phyloP scores from a whole-genome alignment of 2,329 filamentous ascomycete species.

The Chaetothyriales sp. region DNA sequence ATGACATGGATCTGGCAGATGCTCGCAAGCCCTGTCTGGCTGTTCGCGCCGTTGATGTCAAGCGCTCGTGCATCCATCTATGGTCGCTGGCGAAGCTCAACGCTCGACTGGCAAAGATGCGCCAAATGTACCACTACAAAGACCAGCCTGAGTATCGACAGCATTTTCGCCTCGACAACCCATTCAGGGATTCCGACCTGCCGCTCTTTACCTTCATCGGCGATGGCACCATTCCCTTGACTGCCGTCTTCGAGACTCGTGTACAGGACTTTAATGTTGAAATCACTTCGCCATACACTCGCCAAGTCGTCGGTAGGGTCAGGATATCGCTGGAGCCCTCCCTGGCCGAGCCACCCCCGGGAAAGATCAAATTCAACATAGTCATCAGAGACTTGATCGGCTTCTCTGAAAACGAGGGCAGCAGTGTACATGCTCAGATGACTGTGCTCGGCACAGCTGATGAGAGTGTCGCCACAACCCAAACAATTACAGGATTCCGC shows the following conservation, averaged over 20 bases:
- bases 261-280: constrained; percentile 91
- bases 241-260: constrained; percentile 83
- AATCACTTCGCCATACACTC: constrained; percentile 82
- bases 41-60: constrained; percentile 82
- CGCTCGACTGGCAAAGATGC: constrained; percentile 77
- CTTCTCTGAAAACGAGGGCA: constrained; percentile 90
- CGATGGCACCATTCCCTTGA: constrained; percentile 81
- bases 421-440: constrained; percentile 90
- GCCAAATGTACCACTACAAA: constrained; percentile 92
- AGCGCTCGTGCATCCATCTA: constrained; percentile 68
- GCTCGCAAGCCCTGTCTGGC: constrained; percentile 81
- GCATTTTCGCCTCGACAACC: constrained; percentile 83
- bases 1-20: constrained; percentile 67
- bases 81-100: constrained; percentile 93
- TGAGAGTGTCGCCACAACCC: constrained; percentile 81
- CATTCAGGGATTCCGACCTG: constrained; percentile 82
- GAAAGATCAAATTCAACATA: constrained; percentile 93
- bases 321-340: constrained; percentile 86
- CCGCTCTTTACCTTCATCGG: constrained; percentile 85
- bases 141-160: constrained; percentile 89
- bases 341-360: constrained; percentile 78
- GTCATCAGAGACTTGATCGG: constrained; percentile 94
- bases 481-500: constrained; percentile 87
- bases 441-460: constrained; percentile 85
- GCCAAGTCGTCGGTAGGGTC: constrained; percentile 78